phyloP scores from a whole-genome alignment of 192 early-diverging fungal species.

The Kickxella alabastrina region DNA sequence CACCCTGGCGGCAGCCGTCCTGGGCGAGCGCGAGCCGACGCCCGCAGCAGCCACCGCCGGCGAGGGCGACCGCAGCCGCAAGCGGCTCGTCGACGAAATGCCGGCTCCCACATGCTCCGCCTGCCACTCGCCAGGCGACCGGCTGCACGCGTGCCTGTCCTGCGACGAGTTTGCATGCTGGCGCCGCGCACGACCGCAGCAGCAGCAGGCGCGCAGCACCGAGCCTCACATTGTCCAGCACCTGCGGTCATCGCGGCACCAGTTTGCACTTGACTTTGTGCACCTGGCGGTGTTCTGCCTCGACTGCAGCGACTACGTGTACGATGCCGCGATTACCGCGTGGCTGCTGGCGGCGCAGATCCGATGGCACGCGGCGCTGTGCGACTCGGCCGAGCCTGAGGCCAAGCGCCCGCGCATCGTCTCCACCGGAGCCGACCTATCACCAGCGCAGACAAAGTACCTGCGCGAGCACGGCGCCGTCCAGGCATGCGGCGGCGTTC shows the following conservation, averaged over 20 bases:
- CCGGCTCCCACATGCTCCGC: constrained; percentile 56
- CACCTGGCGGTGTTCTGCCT: constrained; percentile 66
- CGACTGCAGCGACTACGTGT: constrained; percentile 80
- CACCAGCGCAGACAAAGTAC: constrained; percentile 35
- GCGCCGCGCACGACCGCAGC: no score
- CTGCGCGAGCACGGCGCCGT: constrained; percentile 33
- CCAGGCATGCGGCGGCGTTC: constrained; percentile 57
- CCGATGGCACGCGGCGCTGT: constrained; percentile 43
- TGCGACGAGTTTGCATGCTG: constrained; percentile 81
- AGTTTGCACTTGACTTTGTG: constrained; percentile 71
- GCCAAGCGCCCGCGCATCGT: constrained; percentile 34
- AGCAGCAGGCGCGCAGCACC: no score
- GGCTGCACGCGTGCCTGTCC: constrained; percentile 75
- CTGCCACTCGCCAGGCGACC: constrained; percentile 56
- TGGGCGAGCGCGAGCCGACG: constrained; percentile 25
- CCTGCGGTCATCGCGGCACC: constrained; percentile 13
- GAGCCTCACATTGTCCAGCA: constrained; percentile 16
- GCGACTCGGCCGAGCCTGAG: constrained; percentile 33
- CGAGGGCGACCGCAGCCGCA: constrained; percentile 53
- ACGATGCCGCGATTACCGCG: constrained; percentile 68
- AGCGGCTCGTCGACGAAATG: constrained; percentile 52
- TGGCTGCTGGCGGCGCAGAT: constrained; percentile 45
- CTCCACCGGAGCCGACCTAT: constrained; percentile 20
- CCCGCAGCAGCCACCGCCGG: constrained; percentile 30
- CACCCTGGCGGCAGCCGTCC: constrained; percentile 5